phyloP scores from a whole-genome alignment of 208 protist genomes.

The Angomonas deanei region DNA sequence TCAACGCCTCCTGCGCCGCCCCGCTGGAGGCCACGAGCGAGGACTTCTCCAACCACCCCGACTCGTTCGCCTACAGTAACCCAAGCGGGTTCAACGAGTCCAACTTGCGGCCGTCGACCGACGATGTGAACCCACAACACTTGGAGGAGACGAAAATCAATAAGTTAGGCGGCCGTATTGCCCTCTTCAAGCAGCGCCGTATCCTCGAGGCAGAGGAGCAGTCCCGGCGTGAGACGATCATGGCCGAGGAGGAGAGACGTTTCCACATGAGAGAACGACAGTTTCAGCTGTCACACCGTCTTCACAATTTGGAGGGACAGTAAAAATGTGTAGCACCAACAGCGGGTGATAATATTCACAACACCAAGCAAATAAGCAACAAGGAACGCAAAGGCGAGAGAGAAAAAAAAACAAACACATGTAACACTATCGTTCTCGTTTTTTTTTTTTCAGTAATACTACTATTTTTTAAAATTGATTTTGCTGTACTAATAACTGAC shows the following conservation, averaged over 20 bases:
- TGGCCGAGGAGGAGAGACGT: neutral
- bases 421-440: too few species aligned
- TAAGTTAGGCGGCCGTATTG: neutral
- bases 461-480: neutral
- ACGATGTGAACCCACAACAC: neutral
- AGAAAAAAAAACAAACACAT: too few species aligned
- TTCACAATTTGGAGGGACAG: neutral
- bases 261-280: neutral
- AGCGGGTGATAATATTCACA: too few species aligned
- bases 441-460: neutral
- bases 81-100: neutral
- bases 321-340: too few species aligned
- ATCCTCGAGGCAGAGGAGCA: neutral
- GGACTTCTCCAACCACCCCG: neutral
- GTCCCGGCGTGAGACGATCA: neutral
- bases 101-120: neutral
- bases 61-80: neutral
- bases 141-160: neutral
- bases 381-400: too few species aligned
- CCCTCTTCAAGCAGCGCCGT: conserved; percentile 1
- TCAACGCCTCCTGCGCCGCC: neutral
- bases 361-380: too few species aligned
- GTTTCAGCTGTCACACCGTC: neutral
- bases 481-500: neutral
- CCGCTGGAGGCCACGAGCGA: neutral